Conservation (phyloP, 176 grass and related monocot species). For the Carex cristatella region DNA sequence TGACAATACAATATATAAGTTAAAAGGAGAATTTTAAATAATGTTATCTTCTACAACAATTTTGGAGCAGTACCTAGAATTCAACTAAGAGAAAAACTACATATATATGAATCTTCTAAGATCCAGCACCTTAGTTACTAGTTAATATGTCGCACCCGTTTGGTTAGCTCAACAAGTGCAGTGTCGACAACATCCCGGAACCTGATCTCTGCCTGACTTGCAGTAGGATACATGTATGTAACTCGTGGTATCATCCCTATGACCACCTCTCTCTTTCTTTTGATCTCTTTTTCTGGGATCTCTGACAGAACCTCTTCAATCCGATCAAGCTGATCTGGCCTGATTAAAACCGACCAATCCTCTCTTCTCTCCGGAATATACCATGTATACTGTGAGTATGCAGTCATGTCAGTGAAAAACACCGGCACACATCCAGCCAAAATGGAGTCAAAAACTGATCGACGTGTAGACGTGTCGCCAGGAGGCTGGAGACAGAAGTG, state of each 20-base stretch:
- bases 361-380: conserved; percentile 27
- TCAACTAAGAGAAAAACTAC: not conserved
- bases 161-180: conserved; percentile 31
- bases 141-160: not conserved
- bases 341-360: conserved; percentile 28
- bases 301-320: conserved; percentile 13
- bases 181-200: conserved; percentile 30
- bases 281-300: conserved; percentile 17
- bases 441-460: conserved; percentile 54
- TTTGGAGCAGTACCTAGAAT: not conserved
- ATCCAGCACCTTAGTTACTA: not conserved
- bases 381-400: conserved; percentile 48
- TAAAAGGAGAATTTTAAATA: not conserved
- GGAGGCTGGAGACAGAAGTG: conserved; percentile 64
- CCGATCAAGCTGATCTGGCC: not conserved
- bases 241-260: conserved; percentile 25
- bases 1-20: not conserved
- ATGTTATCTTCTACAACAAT: not conserved
- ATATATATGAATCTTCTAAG: not conserved
- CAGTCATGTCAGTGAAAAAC: conserved; percentile 49
- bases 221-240: conserved; percentile 18
- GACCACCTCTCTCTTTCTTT: conserved; percentile 25
- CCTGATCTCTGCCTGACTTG: not conserved
- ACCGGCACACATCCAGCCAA: conserved; percentile 48
- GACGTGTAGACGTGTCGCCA: conserved; percentile 52